Evolutionary conservation across 176 grass and related monocot species (phyloP).

Genomic region (Otatea glauca): DNA sequence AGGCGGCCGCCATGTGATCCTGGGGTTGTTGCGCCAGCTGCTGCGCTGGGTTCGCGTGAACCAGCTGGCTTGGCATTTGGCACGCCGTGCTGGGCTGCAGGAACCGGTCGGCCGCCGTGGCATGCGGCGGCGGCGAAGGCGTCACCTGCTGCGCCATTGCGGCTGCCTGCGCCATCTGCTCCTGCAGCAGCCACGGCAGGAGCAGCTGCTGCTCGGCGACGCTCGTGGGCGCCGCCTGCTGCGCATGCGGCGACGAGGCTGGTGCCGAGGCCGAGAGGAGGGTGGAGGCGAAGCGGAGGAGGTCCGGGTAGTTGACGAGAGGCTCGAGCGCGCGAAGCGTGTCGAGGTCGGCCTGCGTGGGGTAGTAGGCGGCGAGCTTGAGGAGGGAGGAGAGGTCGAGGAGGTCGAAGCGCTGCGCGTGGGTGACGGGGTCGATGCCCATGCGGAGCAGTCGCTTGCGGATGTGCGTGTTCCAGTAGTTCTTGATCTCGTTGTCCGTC

Average conservation of each 20-base stretch:
- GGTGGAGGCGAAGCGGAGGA: constrained; percentile 61
- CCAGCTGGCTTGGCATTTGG: constrained; percentile 42
- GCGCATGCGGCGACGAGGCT: background rate
- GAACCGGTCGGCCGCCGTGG: constrained; percentile 25
- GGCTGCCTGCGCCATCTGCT: constrained; percentile 47
- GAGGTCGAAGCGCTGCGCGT: constrained; percentile 80
- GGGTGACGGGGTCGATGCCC: constrained; percentile 91
- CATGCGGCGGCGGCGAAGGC: background rate
- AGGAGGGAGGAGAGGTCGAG: constrained; percentile 77
- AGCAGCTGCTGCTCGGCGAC: constrained; percentile 30
- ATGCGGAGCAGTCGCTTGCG: constrained; percentile 85
- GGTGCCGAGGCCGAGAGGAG: constrained; percentile 24
- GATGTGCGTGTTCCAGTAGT: constrained; percentile 99
- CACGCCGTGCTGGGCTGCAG: constrained; percentile 25
- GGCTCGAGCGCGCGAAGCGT: constrained; percentile 67
- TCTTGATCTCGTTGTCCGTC: constrained; percentile 99
- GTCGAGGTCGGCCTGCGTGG: constrained; percentile 66
- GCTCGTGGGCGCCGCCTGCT: background rate
- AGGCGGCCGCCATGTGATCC: constrained; percentile 40
- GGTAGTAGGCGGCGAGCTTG: constrained; percentile 64
- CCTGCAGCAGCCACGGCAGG: constrained; percentile 52
- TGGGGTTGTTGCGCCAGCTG: constrained; percentile 40
- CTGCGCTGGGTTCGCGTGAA: constrained; percentile 34
- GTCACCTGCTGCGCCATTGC: constrained; percentile 19
- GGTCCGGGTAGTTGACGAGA: constrained; percentile 67